Conservation (phyloP, 2,329 filamentous ascomycete species). For the Fusarium oxysporum region DNA sequence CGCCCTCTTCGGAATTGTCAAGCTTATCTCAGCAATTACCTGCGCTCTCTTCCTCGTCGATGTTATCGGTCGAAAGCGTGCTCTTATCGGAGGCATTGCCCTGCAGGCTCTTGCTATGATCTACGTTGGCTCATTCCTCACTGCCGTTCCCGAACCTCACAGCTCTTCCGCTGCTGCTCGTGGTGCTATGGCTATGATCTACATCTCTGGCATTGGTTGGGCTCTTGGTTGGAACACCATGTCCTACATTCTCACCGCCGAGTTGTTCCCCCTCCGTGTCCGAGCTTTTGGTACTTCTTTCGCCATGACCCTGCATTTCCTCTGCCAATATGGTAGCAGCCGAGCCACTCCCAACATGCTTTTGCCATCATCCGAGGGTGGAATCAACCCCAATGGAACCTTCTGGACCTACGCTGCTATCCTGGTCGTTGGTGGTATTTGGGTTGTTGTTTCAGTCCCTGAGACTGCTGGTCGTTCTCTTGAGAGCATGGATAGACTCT, state of each 20-base stretch:
- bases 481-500: constrained; percentile 23
- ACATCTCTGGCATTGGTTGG: constrained; percentile 32
- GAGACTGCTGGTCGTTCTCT: constrained; percentile 20
- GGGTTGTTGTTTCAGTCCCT: constrained; percentile 11
- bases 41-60: constrained; percentile 17
- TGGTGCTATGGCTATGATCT: constrained; percentile 27
- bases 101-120: constrained; percentile 20
- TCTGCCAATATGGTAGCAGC: constrained; percentile 20
- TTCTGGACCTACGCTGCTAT: constrained; percentile 21
- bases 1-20: constrained; percentile 17
- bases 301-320: constrained; percentile 20
- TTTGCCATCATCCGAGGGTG: neutral
- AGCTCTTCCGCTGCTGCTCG: neutral
- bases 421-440: constrained; percentile 2
- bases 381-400: constrained; percentile 15
- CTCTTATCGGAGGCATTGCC: constrained; percentile 8
- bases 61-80: constrained; percentile 19
- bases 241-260: constrained; percentile 31
- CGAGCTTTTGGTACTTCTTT: constrained; percentile 18
- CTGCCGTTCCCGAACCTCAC: neutral
- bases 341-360: constrained; percentile 20
- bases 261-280: constrained; percentile 26
- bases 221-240: constrained; percentile 34
- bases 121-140: constrained; percentile 17
- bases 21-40: constrained; percentile 12